These are phyloP conservation scores for Choiromyces venosus DNA, from an alignment of 495 filamentous ascomycete genomes.

Conservation along the genomic window DNA sequence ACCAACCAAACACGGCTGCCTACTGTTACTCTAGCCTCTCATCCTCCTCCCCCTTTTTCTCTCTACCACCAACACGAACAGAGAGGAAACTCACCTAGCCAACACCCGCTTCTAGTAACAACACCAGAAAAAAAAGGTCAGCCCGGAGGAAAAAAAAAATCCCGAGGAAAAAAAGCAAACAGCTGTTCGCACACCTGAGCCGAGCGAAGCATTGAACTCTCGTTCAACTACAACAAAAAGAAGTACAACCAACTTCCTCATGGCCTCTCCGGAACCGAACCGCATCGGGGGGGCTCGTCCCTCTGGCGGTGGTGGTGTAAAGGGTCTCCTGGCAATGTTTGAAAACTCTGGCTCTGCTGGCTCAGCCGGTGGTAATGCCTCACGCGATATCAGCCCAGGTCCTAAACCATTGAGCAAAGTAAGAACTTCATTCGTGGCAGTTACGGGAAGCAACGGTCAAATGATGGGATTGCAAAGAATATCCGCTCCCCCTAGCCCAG, in stretches of 20 bases:
- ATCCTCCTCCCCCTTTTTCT: neutral
- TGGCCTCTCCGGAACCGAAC: constrained; percentile 33
- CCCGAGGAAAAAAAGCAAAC: neutral
- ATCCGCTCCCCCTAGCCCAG: constrained; percentile 11
- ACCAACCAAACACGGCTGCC: neutral
- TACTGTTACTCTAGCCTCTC: neutral
- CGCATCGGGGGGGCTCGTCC: constrained; percentile 28
- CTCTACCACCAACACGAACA: neutral
- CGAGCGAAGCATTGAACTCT: neutral
- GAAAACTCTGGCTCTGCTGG: constrained; percentile 34
- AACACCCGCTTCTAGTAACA: neutral
- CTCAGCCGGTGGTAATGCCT: constrained; percentile 15
- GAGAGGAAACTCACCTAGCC: neutral
- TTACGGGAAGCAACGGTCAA: constrained; percentile 25
- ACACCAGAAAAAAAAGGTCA: neutral
- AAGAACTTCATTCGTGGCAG: constrained; percentile 39
- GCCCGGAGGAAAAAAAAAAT: neutral
- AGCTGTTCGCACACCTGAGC: neutral
- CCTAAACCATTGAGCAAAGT: constrained; percentile 32
- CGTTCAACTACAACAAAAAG: neutral
- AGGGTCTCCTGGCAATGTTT: constrained; percentile 41
- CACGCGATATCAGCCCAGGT: constrained; percentile 33
- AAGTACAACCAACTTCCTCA: neutral
- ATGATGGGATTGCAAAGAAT: constrained; percentile 37
- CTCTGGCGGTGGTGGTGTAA: constrained; percentile 36